Conservation (phyloP, 2,329 filamentous ascomycete species). For the Acrocalymma vagum region DNA sequence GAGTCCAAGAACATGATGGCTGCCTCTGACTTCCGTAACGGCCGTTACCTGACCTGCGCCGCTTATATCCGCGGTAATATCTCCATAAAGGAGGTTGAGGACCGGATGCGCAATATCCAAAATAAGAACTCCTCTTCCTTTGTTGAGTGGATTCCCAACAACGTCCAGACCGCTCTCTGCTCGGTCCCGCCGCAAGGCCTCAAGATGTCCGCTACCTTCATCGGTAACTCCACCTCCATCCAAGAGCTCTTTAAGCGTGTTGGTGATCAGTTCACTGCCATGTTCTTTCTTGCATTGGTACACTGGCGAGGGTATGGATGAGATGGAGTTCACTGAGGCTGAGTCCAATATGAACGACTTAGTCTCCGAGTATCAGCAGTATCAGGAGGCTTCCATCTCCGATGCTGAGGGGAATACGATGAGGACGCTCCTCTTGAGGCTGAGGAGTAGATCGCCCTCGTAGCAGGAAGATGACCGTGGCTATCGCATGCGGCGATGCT, state of each 20-base stretch:
- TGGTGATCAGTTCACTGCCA: constrained; percentile 97
- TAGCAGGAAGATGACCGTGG: too few species aligned
- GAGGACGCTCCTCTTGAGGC: constrained; percentile 77
- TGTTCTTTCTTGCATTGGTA: constrained; percentile 99
- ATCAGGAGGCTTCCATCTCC: constrained; percentile 96
- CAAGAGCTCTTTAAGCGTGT: constrained; percentile 99
- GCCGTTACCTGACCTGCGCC: constrained; percentile 97
- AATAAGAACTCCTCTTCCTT: constrained; percentile 99
- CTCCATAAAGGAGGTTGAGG: constrained; percentile 99
- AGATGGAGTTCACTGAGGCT: constrained; percentile 99
- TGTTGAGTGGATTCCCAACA: constrained; percentile 99
- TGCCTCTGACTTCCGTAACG: constrained; percentile 98
- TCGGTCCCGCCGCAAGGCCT: constrained; percentile 95
- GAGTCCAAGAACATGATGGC: constrained; percentile 99
- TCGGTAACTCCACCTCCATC: constrained; percentile 98
- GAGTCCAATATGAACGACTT: constrained; percentile 99
- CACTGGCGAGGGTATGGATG: constrained; percentile 99
- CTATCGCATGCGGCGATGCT: too few species aligned
- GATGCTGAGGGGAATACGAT: constrained; percentile 92
- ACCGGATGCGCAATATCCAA: constrained; percentile 99
- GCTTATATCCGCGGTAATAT: constrained; percentile 99
- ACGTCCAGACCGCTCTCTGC: constrained; percentile 98
- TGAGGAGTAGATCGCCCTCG: constrained; percentile 66
- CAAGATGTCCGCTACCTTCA: constrained; percentile 98
- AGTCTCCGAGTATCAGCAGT: constrained; percentile 98